These are phyloP conservation scores for Colletotrichum salicis DNA, from an alignment of 2,329 filamentous ascomycete species.

Conservation along the genomic window DNA sequence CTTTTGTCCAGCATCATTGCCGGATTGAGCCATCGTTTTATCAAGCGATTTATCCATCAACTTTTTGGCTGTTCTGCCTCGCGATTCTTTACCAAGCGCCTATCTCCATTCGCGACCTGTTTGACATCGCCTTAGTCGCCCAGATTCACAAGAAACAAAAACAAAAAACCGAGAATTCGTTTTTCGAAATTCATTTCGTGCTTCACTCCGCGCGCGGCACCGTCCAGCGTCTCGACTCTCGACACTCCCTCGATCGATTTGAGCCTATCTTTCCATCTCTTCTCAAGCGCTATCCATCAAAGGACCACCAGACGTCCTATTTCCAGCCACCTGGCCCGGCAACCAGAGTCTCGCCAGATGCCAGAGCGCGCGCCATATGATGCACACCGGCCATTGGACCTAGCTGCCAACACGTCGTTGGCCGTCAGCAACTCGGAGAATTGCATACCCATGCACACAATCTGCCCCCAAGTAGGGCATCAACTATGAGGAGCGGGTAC, in stretches of 20 bases:
- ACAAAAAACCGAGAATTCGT: neutral
- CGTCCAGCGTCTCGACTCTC: constrained; percentile 30
- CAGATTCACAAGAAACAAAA: neutral
- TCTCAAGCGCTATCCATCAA: constrained; percentile 26
- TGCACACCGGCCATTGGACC: constrained; percentile 20
- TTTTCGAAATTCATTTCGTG: neutral
- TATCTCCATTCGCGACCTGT: constrained; percentile 14
- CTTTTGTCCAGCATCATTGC: neutral
- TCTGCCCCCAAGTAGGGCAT: neutral
- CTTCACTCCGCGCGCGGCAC: constrained; percentile 35
- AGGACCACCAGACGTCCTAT: neutral
- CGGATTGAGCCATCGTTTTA: constrained; percentile 9
- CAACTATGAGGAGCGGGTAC: neutral
- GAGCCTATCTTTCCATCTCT: constrained; percentile 25
- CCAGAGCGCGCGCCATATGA: constrained; percentile 36
- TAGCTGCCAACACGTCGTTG: constrained; percentile 9
- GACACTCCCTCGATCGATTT: constrained; percentile 9
- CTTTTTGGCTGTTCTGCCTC: neutral
- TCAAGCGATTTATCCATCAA: neutral
- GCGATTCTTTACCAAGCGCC: neutral
- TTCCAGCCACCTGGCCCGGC: constrained; percentile 17
- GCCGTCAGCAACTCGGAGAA: constrained; percentile 24
- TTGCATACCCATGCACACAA: constrained; percentile 20
- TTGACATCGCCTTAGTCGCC: neutral
- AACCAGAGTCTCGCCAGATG: neutral